These are phyloP conservation scores for Agaricales sp. DNA, from an alignment of 1,284 basidiomycete species.

Conservation along the genomic window DNA sequence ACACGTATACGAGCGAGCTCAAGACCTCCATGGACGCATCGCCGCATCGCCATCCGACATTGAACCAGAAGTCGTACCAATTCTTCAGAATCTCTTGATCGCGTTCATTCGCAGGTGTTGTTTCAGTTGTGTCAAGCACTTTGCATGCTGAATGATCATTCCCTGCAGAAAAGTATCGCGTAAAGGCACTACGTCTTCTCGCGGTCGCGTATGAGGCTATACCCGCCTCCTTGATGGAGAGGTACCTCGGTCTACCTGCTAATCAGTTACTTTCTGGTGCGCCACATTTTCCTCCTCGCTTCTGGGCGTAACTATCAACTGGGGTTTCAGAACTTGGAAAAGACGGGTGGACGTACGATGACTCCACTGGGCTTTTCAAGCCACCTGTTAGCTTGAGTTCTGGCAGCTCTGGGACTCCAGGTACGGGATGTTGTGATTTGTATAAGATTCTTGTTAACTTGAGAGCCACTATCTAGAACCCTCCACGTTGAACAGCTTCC, in stretches of 20 bases:
- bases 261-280: not conserved
- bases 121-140: not conserved
- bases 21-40: constrained; percentile 27
- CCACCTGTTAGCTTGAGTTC: too few relatives aligned
- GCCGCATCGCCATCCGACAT: constrained; percentile 35
- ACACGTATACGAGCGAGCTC: constrained; percentile 39
- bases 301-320: too few relatives aligned
- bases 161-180: constrained; percentile 35
- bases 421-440: too few relatives aligned
- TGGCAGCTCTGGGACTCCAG: too few relatives aligned
- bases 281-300: too few relatives aligned
- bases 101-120: constrained; percentile 38
- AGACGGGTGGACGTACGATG: not conserved
- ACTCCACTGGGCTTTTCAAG: not conserved
- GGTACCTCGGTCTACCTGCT: constrained; percentile 38
- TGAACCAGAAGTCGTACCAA: constrained; percentile 27
- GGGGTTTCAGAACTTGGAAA: too few relatives aligned
- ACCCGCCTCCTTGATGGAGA: constrained; percentile 37
- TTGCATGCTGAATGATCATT: constrained; percentile 1
- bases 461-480: not conserved
- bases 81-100: constrained; percentile 23
- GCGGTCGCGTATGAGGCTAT: constrained; percentile 54
- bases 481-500: not conserved
- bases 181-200: constrained; percentile 41
- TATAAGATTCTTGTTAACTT: too few relatives aligned